phyloP scores from a whole-genome alignment of 176 grass and related monocot genomes.

The Eleusine coracana region DNA sequence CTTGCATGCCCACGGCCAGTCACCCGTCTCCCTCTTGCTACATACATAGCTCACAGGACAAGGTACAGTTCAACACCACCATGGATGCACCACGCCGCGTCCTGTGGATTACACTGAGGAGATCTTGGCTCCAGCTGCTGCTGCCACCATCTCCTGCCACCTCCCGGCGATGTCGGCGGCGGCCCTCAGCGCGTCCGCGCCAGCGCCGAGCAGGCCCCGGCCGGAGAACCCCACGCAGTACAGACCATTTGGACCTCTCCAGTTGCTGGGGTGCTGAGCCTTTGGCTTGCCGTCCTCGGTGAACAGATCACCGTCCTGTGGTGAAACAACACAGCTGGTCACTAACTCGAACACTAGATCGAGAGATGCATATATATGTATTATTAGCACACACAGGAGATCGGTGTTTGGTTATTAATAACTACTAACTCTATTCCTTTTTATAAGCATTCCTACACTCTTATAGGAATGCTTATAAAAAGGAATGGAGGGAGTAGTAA shows the following conservation, averaged over 20 bases:
- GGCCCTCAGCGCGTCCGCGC: conserved; percentile 63
- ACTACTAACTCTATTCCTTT: too few species aligned
- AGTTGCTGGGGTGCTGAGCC: conserved; percentile 48
- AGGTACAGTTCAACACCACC: conserved; percentile 2
- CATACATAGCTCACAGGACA: conserved; percentile 14
- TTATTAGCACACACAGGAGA: background rate
- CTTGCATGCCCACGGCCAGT: background rate
- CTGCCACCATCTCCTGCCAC: conserved; percentile 46
- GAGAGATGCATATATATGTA: background rate
- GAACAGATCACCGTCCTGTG: conserved; percentile 62
- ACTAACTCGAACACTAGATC: background rate
- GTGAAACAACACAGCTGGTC: background rate
- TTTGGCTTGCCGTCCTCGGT: conserved; percentile 73
- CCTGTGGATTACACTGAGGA: conserved; percentile 47
- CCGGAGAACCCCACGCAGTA: conserved; percentile 91
- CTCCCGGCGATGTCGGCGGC: conserved; percentile 76
- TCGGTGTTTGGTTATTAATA: background rate
- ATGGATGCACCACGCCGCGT: background rate
- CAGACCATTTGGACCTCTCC: conserved; percentile 72
- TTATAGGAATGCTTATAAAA: too few species aligned
- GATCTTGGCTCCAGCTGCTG: conserved; percentile 22
- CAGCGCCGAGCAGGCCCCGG: conserved; percentile 72
- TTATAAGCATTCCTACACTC: too few species aligned
- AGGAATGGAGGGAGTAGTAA: too few species aligned
- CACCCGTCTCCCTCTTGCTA: conserved; percentile 44